Evolutionary conservation across 441 rosid species (phyloP).

Genomic region (Metrosideros polymorpha): DNA sequence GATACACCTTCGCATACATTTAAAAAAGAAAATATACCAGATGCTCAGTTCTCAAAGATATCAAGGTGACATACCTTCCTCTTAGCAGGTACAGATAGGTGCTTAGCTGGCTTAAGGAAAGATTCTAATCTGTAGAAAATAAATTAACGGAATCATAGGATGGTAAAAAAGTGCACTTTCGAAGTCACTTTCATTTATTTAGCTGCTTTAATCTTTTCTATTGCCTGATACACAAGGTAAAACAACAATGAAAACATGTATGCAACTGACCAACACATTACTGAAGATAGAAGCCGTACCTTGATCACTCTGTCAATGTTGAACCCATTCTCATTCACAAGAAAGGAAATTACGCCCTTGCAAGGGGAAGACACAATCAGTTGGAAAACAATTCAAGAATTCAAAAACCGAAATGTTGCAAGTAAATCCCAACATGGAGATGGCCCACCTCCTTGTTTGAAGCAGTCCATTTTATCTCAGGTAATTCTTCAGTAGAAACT

Average conservation of each 20-base stretch:
- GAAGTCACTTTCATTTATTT: neutral
- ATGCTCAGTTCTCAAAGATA: neutral
- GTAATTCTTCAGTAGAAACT: conserved; percentile 44
- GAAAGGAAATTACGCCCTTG: conserved; percentile 60
- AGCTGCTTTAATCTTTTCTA: neutral
- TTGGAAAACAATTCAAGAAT: neutral
- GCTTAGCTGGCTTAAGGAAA: neutral
- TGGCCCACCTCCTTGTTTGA: conserved; percentile 58
- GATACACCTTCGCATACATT: neutral
- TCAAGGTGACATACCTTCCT: neutral
- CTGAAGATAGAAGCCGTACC: neutral
- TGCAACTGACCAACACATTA: neutral
- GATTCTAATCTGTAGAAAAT: neutral
- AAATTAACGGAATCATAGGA: neutral
- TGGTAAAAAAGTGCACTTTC: neutral
- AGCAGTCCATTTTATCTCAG: conserved; percentile 72
- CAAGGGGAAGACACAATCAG: neutral
- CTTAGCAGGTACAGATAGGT: neutral
- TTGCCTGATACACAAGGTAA: neutral
- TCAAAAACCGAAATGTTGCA: neutral
- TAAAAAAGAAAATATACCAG: neutral
- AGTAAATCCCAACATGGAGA: neutral
- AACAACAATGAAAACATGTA: neutral
- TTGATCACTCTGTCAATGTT: neutral
- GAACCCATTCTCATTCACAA: conserved; percentile 87